phyloP scores from a whole-genome alignment of 768 basidiomycete genomes.

The Lentinus brumalis region DNA sequence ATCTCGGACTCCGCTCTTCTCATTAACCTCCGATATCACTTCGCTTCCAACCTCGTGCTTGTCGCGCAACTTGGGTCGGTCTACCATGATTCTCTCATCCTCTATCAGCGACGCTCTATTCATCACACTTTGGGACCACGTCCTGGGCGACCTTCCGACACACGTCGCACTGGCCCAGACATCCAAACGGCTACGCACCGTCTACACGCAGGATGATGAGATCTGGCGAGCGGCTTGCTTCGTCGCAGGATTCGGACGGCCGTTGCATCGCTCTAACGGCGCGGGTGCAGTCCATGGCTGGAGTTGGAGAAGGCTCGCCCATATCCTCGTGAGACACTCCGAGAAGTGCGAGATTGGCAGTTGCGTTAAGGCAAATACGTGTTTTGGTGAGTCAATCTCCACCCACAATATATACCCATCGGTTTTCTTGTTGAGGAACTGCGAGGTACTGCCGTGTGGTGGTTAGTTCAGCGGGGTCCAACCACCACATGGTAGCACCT shows the following conservation, averaged over 20 bases:
- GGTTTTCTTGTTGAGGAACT: too few species aligned
- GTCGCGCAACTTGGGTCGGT: neutral
- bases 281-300: neutral
- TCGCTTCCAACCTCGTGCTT: neutral
- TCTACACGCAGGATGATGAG: constrained; percentile 17
- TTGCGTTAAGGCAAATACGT: constrained; percentile 25
- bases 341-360: constrained; percentile 24
- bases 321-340: constrained; percentile 23
- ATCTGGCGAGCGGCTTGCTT: constrained; percentile 28
- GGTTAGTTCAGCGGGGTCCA: too few species aligned
- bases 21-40: constrained; percentile 10
- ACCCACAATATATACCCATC: too few species aligned
- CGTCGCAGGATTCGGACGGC: constrained; percentile 26
- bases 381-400: constrained; percentile 21
- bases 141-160: constrained; percentile 22
- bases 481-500: too few species aligned
- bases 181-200: constrained; percentile 16
- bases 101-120: constrained; percentile 15
- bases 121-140: constrained; percentile 16
- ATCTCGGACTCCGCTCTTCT: constrained; percentile 12
- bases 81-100: constrained; percentile 13
- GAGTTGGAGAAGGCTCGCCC: constrained; percentile 20
- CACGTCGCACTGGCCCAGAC: constrained; percentile 27
- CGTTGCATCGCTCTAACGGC: constrained; percentile 7
- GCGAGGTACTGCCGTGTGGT: neutral